Evolutionary conservation across 306 rosid genomes (phyloP).

Genomic region (Bauhinia variegata): DNA sequence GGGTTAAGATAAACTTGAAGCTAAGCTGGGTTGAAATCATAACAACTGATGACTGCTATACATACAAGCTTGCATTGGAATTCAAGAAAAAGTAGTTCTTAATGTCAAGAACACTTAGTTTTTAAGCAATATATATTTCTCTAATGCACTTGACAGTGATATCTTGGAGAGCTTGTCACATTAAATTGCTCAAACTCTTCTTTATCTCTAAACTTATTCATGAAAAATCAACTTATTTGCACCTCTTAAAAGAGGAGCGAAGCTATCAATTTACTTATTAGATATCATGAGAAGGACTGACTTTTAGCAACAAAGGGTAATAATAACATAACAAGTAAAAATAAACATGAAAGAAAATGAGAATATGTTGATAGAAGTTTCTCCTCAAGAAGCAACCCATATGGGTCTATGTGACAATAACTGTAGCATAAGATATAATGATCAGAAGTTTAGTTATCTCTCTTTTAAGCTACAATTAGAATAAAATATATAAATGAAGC

Average conservation of each 20-base stretch:
- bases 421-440: slow-evolving; percentile 33
- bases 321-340: not conserved
- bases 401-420: slow-evolving; percentile 46
- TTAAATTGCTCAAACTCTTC: slow-evolving; percentile 6
- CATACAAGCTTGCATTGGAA: slow-evolving; percentile 66
- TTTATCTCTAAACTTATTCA: slow-evolving; percentile 12
- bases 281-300: not conserved
- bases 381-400: slow-evolving; percentile 58
- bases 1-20: slow-evolving; percentile 50
- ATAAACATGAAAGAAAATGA: slow-evolving; percentile 32
- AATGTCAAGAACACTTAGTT: slow-evolving; percentile 44
- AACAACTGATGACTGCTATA: slow-evolving; percentile 11
- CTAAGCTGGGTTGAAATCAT: slow-evolving; percentile 30
- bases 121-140: slow-evolving; percentile 59
- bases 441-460: slow-evolving; percentile 43
- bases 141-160: slow-evolving; percentile 42
- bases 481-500: slow-evolving; percentile 28
- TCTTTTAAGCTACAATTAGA: slow-evolving; percentile 27
- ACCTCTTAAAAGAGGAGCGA: too few species aligned
- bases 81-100: slow-evolving; percentile 56
- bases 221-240: not conserved
- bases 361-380: slow-evolving; percentile 44
- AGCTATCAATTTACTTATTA: not conserved
- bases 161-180: slow-evolving; percentile 1
- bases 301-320: not conserved